Base-by-base conservation (phyloP, 177 flowering plant genomes). In the Vitis hybrid region DNA sequence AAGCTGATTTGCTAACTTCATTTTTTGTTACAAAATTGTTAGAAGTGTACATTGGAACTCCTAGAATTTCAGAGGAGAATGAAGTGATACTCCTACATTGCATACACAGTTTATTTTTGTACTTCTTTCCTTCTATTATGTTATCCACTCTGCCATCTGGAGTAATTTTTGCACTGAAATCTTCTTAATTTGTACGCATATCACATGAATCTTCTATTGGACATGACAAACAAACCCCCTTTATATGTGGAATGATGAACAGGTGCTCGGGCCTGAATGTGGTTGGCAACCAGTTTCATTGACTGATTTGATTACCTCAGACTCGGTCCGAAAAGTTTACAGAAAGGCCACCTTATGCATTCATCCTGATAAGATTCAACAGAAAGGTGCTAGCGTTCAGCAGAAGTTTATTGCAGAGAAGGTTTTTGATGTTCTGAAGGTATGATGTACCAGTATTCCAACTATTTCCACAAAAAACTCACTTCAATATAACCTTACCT, bases 321-420 rank as follows among this genome's bases (percentile, higher is more conserved):
- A 81, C 3, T 81, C 97, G 17, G 98, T 94, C 24, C 91, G 91
- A 73, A 93, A 94, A 70, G 91, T 82, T 13, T 94, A 89, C 68
- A 82, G 84, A 68, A 94, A 89, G 80, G 97, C 98, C 59, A 84
- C 88, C 56, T 79, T 94, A 63, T 89, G 77, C 69, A 75, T 94
- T 69, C 99, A 94, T 77, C 97, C 98, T 48, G 97, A 94, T 78
- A 94, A 94, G 81, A 94, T 94, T 72, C 98, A 94, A 63, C 98
- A 94, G 81, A 94, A 85, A 83, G 98, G 97, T 61, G 94, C 97
- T 56, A 91, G 59, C 79, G 72, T 88, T 72, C 83, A 88, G 65
- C 94, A 94, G 68, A 91, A 90, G 73, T 92, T 85, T 75, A 82
- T 83, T 53, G 97, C 97, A 32, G 98, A 94, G 73, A 92, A 92